Base-by-base conservation (phyloP, 345 rosid genomes). In the Dipteronia sinensis region DNA sequence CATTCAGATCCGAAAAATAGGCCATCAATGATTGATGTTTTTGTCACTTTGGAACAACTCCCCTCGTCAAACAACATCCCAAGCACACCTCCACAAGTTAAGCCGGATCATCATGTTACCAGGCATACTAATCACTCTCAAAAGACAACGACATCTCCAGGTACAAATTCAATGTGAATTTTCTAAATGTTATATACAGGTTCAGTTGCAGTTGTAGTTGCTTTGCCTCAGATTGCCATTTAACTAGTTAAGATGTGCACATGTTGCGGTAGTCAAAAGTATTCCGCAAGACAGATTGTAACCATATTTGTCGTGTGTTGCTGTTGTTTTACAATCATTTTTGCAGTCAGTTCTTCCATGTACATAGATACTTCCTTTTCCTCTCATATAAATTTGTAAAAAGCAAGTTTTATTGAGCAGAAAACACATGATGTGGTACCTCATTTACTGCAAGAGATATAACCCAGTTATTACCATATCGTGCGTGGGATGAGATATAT, bases 11-110 rank as follows among this genome's bases (percentile, higher is more conserved):
- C 91, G 38, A 93, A 81, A 81, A 81, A 77, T 68, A 79, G 97
- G 80, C 97, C 98, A 29, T 40, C 65, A 6, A 94, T 94, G 98
- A 29, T 47, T 15, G 87, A 88, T 63, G 91, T 86, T 53, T 74
- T 91, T 40, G 75, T 85, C 27, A 73, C 87, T 7, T 82, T 94
- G 56, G 95, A 94, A 72, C 79, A 78, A 20, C 84, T 86, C 10
- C 81, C 80, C 46, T 53, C 69, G 55, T 31, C 84, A 2, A 85
- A 82, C 38, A 80, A 44, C 38, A 53, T 71, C 6, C 68, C 76
- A 3, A 76, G 81, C 61, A 72, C 79, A 40, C 77, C 81, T 1
- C 78, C 79, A 67, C 72, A 72, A 17, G 71, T 73, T 19, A 78
- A 47, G 75, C 81, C 42, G 38, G 56, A 69, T 47, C 72, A 69